These are phyloP conservation scores for Exobasidium cylindrosporum DNA, from an alignment of 1,284 basidiomycete genomes.

Conservation along the genomic window DNA sequence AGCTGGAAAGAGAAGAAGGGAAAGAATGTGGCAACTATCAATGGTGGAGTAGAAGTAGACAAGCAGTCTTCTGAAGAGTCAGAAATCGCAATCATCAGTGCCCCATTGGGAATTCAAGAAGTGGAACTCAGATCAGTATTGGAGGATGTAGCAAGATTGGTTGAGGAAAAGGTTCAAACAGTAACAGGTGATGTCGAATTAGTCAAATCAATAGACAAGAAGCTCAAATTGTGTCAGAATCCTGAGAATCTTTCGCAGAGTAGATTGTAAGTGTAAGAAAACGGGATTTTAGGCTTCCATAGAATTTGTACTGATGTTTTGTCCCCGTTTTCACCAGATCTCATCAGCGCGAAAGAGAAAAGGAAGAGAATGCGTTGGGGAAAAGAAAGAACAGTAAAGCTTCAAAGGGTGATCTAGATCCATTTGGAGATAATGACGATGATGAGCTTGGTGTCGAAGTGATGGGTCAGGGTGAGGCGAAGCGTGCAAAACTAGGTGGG, in stretches of 20 bases:
- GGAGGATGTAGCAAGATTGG: not conserved
- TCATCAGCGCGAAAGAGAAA: not conserved
- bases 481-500: not conserved
- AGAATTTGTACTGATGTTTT: too few relatives aligned
- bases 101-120: not conserved
- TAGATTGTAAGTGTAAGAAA: not conserved
- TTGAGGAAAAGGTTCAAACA: not conserved
- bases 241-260: slow-evolving; percentile 2
- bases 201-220: slow-evolving; percentile 8
- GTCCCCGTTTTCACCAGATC: not conserved
- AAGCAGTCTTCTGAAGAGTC: not conserved
- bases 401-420: not conserved
- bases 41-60: not conserved
- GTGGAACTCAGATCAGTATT: not conserved
- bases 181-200: not conserved
- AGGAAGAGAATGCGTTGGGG: not conserved
- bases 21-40: not conserved
- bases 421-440: slow-evolving; percentile 1
- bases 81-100: not conserved
- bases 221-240: slow-evolving; percentile 6
- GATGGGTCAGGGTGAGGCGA: not conserved
- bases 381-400: not conserved
- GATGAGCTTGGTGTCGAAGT: not conserved
- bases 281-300: too few relatives aligned
- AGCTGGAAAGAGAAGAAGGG: not conserved